A percentile compares a stretch with the other conserved stretches of the same genome.
Conservation (phyloP, 352 stramenopile genomes). For the Globisporangium emineosum region DNA sequence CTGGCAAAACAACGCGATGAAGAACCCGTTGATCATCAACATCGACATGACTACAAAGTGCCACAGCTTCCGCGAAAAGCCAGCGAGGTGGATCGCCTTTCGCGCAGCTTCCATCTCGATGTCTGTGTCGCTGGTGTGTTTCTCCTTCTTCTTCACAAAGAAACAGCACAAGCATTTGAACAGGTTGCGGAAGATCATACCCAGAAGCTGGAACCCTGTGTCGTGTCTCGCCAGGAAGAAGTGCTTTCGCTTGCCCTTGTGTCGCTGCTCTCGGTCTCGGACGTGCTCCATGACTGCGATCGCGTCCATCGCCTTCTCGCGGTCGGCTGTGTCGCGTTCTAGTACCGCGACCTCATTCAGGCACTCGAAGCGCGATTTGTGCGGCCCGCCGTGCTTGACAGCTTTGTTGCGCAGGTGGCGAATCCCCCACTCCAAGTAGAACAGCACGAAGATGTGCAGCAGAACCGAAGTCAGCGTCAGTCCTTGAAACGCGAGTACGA, state of each 20-base stretch:
- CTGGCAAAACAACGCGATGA: conserved; percentile 15
- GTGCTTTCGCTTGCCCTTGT: conserved; percentile 2
- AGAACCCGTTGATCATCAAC: conserved; percentile 18
- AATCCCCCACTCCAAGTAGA: conserved; percentile 30
- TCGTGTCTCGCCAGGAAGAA: conserved; percentile 10
- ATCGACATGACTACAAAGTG: conserved; percentile 12
- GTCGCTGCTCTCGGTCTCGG: conserved; percentile 9
- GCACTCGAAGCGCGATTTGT: conserved; percentile 18
- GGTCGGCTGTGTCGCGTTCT: conserved; percentile 11
- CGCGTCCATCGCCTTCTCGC: conserved; percentile 25
- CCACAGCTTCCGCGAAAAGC: conserved; percentile 9
- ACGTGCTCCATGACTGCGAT: conserved; percentile 25
- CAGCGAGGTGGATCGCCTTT: background rate
- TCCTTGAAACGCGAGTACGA: conserved; percentile 34
- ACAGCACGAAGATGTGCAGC: conserved; percentile 30
- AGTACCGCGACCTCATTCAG: conserved; percentile 19
- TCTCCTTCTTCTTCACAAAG: background rate
- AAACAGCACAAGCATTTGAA: background rate
- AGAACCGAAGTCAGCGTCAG: conserved; percentile 34
- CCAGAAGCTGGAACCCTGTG: conserved; percentile 33
- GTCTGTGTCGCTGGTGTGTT: background rate
- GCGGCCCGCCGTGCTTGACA: background rate
- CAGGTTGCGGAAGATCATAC: conserved; percentile 10
- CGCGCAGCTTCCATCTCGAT: background rate
- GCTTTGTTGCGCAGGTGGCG: background rate